Base-by-base conservation (phyloP, 2,329 filamentous ascomycete genomes). In the Paecilomyces sp. region DNA sequence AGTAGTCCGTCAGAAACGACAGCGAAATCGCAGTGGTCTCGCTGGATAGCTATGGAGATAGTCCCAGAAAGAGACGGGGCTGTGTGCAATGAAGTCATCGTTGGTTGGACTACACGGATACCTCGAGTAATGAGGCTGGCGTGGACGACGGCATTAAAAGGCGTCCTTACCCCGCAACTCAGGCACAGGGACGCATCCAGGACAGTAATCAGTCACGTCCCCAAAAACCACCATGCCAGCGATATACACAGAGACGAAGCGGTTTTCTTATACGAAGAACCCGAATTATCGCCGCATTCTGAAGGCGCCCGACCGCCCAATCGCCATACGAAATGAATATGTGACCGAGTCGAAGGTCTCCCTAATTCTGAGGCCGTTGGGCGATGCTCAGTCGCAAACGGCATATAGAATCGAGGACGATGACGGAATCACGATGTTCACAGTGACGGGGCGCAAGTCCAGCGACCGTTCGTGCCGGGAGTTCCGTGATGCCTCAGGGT, bases 401-500 rank as follows among this genome's bases (percentile, higher is more conserved):
- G 41, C 41, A 9, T 47, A 47, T 18, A 22, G 41, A 22, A 47
- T 47, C 41, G 58, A 62, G 22, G 65, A 70, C 41, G 59, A 58
- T 41, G 64, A 70, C 25, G 65, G 64, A 33, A 54, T 61, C 2
- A 62, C 60, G 2, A 36, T 69, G 9, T 68, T 68, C 59, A 70
- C 69, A 11, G 67, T 64, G 6, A 67, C 67, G 13, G 68, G 69
- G 3, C 60, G 60, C 50, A 66, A 65, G 57, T 70, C 68, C 55
- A 60, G 62, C 33, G 53, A 62, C n/a, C 63, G 64, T 4, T 50
- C 61, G 2, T 64, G 64, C n/a, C 67, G 69, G 24, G 69, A 71
- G 53, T 68, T 71, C 57, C 66, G 68, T 24, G 68, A 71, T 54
- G 55, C 63, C 5, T 70, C 69, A 7, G 69, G 68, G 1, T 61